These are phyloP conservation scores for Phytophthora cryptogea DNA, from an alignment of 352 stramenopile species.

Conservation along the genomic window DNA sequence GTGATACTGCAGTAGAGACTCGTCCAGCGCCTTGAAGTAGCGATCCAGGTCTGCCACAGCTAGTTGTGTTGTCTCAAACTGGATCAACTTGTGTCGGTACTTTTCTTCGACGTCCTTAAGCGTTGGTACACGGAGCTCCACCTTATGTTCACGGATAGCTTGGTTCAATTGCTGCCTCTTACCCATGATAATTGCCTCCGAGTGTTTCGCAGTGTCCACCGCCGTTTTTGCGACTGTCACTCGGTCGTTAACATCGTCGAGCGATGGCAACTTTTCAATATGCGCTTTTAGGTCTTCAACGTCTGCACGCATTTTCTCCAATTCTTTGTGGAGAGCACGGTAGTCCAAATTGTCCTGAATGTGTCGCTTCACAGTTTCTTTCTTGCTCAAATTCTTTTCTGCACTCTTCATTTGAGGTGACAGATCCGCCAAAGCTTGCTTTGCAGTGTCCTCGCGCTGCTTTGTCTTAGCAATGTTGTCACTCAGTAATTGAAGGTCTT, in stretches of 20 bases:
- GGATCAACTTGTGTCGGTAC: conserved; percentile 94
- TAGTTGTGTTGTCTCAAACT: conserved; percentile 96
- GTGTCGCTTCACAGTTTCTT: conserved; percentile 68
- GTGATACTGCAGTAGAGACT: conserved; percentile 97
- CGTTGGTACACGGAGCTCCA: conserved; percentile 60
- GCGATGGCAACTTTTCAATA: conserved; percentile 50
- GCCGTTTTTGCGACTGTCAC: conserved; percentile 39
- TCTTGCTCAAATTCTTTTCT: conserved; percentile 43
- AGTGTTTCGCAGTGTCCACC: conserved; percentile 38
- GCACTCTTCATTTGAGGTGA: conserved; percentile 50
- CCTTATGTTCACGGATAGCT: conserved; percentile 64
- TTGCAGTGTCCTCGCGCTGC: conserved; percentile 43
- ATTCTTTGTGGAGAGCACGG: conserved; percentile 52
- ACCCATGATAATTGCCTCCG: conserved; percentile 46
- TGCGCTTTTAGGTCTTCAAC: conserved; percentile 49
- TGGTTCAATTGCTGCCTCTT: conserved; percentile 60
- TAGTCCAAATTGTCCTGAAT: conserved; percentile 85
- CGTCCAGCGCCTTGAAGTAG: conserved; percentile 96
- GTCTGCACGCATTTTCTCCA: conserved; percentile 42
- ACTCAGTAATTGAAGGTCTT: conserved; percentile 44
- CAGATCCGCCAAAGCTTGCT: conserved; percentile 49
- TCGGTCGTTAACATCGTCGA: conserved; percentile 54
- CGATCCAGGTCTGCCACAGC: conserved; percentile 97
- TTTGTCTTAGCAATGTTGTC: conserved; percentile 50
- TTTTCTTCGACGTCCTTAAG: conserved; percentile 95